Base-by-base conservation (phyloP, 2,329 filamentous ascomycete species). In the Phaeophleospora eucalypticola region DNA sequence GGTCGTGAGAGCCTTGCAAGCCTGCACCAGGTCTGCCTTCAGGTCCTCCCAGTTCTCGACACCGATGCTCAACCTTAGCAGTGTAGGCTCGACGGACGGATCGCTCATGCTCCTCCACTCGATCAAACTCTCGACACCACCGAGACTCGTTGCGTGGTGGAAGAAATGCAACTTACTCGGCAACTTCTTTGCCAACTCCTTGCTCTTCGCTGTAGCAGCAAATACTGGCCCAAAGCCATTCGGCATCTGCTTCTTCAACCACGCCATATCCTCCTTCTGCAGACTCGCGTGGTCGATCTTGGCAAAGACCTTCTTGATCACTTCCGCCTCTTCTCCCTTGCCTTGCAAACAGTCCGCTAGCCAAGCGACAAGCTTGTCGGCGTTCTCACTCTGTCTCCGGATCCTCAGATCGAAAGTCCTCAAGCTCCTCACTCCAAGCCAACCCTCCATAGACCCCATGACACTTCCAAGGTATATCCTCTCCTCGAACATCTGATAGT, bases 51-150 rank as follows among this genome's bases (percentile, higher is more conserved):
- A 86, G 38, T 79, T 81, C 73, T 98, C 93, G 24, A 96, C 78
- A 0, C 93, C 93, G 27, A 96, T 71, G 66, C 90, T 96, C 21
- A 98, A 71, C 42, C 93, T 74, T 67, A 96, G 62, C 65, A 97
- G 67, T 48, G 80, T 75, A 62, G 75, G 79, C 63, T 94, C 87
- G 33, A 94, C 83, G 1, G 66, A 74, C 2, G 69, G 60, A 73
- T 98, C 93, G 49, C 83, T 84, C 88, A 98, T 93, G 39, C 86
- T 81, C 49, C 93, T 78, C 93, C 93, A 98, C 77, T 98, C 93
- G 58, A 98, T 90, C 72, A 97, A 70, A 62, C 88, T 93, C 78
- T 97, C 93, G 8, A 97, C 89, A 3, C 93, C 91, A 2, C 93
- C 93, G 20, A 97, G 70, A 66, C 87, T 94, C 2, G 93, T 98